Evolutionary conservation across 257 asterid species (phyloP).

Genomic region (Solanum commersonii): DNA sequence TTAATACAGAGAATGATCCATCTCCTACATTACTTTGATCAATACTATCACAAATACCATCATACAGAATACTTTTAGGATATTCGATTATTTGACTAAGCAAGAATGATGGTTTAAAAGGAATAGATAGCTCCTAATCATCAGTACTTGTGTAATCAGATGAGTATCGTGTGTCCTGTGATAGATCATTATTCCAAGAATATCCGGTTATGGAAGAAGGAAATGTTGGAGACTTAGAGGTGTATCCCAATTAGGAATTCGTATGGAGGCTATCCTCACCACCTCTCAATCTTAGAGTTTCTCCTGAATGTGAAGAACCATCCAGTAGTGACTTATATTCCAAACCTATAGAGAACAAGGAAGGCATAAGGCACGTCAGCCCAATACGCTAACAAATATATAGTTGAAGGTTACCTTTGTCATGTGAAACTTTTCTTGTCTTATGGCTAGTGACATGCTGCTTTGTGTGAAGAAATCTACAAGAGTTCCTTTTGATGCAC

Average conservation of each 20-base stretch:
- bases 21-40: constrained; percentile 5
- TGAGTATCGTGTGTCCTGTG: constrained; percentile 1
- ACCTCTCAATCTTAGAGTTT: background rate
- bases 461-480: constrained; percentile 66
- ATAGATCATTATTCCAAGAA: constrained; percentile 7
- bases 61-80: constrained; percentile 21
- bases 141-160: constrained; percentile 16
- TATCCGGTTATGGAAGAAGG: constrained; percentile 33
- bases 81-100: constrained; percentile 37
- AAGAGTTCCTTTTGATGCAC: constrained; percentile 74
- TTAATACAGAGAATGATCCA: constrained; percentile 18
- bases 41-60: constrained; percentile 28
- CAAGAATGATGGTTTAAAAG: constrained; percentile 55
- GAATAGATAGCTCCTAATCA: constrained; percentile 70
- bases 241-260: background rate
- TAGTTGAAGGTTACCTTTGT: background rate
- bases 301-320: constrained; percentile 7
- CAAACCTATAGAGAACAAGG: too few species aligned
- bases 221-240: constrained; percentile 29
- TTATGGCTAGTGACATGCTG: background rate
- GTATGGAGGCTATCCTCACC: background rate
- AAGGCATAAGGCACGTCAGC: too few species aligned
- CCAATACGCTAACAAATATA: background rate
- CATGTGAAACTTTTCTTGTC: background rate
- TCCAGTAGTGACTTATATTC: too few species aligned